These are phyloP conservation scores for Penicillium paradoxum DNA, from an alignment of 495 filamentous ascomycete species.

Conservation along the genomic window DNA sequence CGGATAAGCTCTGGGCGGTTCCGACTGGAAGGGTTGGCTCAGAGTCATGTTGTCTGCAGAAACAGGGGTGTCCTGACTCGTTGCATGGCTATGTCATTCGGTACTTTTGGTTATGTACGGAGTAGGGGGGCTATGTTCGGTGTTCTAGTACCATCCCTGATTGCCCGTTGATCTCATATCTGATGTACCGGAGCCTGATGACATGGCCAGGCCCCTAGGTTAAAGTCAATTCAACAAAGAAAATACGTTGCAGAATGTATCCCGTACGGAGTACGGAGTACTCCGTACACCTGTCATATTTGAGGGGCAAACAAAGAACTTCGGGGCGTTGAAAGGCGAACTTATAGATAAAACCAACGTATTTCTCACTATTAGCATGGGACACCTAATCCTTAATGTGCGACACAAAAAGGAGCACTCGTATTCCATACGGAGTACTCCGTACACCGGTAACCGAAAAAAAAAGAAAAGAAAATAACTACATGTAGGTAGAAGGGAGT, in stretches of 20 bases:
- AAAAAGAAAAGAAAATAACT: not conserved
- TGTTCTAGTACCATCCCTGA: too few relatives aligned
- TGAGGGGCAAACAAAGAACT: not conserved
- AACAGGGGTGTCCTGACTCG: not conserved
- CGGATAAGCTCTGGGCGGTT: constrained; percentile 1
- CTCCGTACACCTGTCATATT: not conserved
- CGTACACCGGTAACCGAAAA: too few relatives aligned
- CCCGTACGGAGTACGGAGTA: not conserved
- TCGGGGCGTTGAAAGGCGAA: not conserved
- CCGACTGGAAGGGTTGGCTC: not conserved
- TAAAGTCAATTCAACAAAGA: not conserved
- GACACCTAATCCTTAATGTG: not conserved
- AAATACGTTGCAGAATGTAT: not conserved
- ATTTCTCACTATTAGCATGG: not conserved
- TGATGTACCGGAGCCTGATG: not conserved
- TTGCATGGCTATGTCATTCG: too few relatives aligned
- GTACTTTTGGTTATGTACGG: not conserved
- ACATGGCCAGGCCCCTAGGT: not conserved
- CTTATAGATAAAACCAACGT: not conserved
- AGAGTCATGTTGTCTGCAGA: not conserved
- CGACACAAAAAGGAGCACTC: not conserved
- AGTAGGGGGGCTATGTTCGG: too few relatives aligned
- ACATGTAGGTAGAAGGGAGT: not conserved
- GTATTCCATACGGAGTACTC: not conserved
- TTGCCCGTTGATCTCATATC: not conserved